Conservation (phyloP, 2,329 filamentous ascomycete genomes). For the Verticillium dahliae region DNA sequence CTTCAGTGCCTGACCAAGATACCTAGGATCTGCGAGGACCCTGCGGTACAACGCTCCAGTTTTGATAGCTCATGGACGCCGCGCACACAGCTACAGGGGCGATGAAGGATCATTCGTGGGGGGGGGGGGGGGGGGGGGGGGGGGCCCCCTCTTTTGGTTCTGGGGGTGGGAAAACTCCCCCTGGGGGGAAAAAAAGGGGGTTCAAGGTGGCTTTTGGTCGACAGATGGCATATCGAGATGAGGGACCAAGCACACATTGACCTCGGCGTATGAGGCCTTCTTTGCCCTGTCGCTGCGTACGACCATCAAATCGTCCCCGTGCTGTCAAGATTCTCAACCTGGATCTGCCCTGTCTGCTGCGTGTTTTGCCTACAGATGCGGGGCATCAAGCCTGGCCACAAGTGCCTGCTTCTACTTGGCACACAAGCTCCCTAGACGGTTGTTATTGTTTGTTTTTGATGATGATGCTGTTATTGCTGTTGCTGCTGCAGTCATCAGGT, state of each 20-base stretch:
- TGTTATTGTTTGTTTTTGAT: not conserved
- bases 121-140: too few species aligned
- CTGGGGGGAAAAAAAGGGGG: too few species aligned
- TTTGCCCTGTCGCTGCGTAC: not conserved
- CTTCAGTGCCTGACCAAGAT: not conserved
- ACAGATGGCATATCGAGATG: not conserved
- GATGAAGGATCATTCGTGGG: not conserved
- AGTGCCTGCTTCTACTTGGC: not conserved
- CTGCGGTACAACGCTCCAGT: too few species aligned
- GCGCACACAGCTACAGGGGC: not conserved
- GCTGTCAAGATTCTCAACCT: not conserved
- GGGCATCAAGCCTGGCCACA: not conserved
- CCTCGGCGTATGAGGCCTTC: not conserved
- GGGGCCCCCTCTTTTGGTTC: too few species aligned
- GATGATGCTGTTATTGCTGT: not conserved
- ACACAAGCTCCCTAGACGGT: not conserved
- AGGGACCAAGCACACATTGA: not conserved
- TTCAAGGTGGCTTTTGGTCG: not conserved
- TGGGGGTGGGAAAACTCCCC: too few species aligned
- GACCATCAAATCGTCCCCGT: not conserved
- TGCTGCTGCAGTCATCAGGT: not conserved
- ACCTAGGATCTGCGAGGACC: too few species aligned
- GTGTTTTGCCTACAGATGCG: not conserved
- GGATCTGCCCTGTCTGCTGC: not conserved
- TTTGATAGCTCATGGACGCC: too few species aligned